Conservation (phyloP, 1,284 basidiomycete species). For the Thecaphora frezii region DNA sequence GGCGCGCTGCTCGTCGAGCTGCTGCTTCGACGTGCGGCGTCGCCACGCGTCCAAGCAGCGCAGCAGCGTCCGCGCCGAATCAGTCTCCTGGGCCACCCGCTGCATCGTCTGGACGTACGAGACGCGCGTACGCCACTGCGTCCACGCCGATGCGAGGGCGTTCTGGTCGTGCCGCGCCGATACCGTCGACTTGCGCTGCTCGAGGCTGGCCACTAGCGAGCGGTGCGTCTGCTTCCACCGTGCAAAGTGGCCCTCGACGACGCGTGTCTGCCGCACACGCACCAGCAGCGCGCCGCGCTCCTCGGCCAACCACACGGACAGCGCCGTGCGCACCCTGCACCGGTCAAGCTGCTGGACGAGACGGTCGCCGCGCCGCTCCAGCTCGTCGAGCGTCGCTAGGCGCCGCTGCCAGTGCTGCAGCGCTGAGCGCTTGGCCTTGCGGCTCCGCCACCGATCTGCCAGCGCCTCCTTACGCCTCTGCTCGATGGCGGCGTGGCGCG, state of each 20-base stretch:
- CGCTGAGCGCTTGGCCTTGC: slow-evolving; percentile 15
- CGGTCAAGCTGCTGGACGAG: background rate
- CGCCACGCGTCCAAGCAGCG: slow-evolving; percentile 13
- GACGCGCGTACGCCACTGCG: no score
- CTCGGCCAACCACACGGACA: slow-evolving; percentile 14
- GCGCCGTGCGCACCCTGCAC: background rate
- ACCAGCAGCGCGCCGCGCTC: slow-evolving; percentile 14
- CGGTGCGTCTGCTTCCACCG: slow-evolving; percentile 18
- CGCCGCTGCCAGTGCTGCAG: slow-evolving; percentile 11
- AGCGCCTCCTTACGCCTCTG: slow-evolving; percentile 26
- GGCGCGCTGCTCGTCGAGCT: slow-evolving; percentile 8
- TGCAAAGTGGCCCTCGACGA: slow-evolving; percentile 9
- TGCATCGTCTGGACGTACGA: background rate
- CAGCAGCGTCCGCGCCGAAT: slow-evolving; percentile 1
- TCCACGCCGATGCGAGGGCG: slow-evolving; percentile 2
- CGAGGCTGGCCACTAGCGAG: slow-evolving; percentile 11
- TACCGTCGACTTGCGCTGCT: slow-evolving; percentile 22
- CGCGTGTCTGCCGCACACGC: slow-evolving; percentile 6
- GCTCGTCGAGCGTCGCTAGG: background rate
- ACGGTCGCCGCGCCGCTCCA: slow-evolving; percentile 9
- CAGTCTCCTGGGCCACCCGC: background rate
- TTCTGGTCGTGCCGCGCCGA: background rate
- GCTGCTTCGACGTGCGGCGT: slow-evolving; percentile 10
- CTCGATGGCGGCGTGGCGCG: background rate
- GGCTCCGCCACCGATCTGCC: slow-evolving; percentile 26